Base-by-base conservation (phyloP, 1,284 basidiomycete genomes). In the Moniliophthora roreri region DNA sequence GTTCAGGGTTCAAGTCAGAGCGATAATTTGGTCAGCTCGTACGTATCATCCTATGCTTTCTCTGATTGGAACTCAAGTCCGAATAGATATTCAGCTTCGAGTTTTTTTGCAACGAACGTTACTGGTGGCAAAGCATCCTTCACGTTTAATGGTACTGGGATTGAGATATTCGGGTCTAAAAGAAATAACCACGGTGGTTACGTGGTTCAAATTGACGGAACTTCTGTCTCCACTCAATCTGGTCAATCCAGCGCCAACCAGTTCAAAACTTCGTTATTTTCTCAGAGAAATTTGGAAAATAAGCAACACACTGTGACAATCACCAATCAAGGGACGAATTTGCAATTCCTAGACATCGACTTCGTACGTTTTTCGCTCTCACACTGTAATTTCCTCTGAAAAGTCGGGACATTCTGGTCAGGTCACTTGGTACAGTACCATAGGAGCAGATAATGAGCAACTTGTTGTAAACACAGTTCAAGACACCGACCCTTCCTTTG, bases 111-210 rank as follows among this genome's bases (percentile, higher is more conserved):
- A 2, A 69, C 69, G 0, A 60, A 58, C 11, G 51, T 55, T 13
- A 51, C 45, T 11, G 61, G 64, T 2, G 66, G 65, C 1, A 63
- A 58, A 15, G 65, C 66, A 15, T 64, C 63, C 1, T 70, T 75
- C 54, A 52, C 58, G 1, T 74, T 70, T 58, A 68, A 65, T 49
- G 66, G 69, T 8, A 71, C 65, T 20, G 59, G 60, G 15, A 61
- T 72, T 2, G 60, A 63, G 53, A 51, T 72, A n/a, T 72, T 62
- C 58, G 71, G 71, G 7, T 57, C 68, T 3, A 66, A 66, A 53
- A 59, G 70, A 8, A 48, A 45, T 4, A 70, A 66, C 48, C 69
- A 69, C 50, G 69, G 69, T 55, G 50, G 58, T 13, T 69, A 64
- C 53, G 50, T 62, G 13, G 58, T 69, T 34, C 56, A 58, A 23